These are phyloP conservation scores for Phytophthora citrophthora DNA, from an alignment of 352 stramenopile species.

Conservation along the genomic window DNA sequence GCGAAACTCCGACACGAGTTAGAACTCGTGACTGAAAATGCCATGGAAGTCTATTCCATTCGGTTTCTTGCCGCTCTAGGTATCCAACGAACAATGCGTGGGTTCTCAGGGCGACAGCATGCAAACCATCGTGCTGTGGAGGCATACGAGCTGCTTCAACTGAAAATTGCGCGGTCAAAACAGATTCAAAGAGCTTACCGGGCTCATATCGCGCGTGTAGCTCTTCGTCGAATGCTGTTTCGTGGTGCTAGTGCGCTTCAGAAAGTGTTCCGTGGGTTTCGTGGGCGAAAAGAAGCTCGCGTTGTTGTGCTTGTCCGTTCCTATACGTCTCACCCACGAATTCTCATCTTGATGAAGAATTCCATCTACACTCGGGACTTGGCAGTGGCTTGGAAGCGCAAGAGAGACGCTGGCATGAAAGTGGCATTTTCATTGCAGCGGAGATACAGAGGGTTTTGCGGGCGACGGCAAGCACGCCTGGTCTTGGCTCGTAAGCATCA, in stretches of 20 bases:
- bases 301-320: slow-evolving; percentile 44
- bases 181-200: slow-evolving; percentile 62
- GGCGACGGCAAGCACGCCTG: slow-evolving; percentile 42
- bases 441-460: slow-evolving; percentile 56
- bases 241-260: slow-evolving; percentile 56
- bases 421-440: slow-evolving; percentile 52
- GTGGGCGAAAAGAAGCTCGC: slow-evolving; percentile 42
- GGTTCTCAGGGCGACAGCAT: slow-evolving; percentile 47
- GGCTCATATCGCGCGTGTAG: slow-evolving; percentile 56
- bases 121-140: slow-evolving; percentile 20
- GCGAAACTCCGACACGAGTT: slow-evolving; percentile 16
- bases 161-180: slow-evolving; percentile 35
- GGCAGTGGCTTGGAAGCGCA: slow-evolving; percentile 62
- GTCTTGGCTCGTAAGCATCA: slow-evolving; percentile 38
- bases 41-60: slow-evolving; percentile 12
- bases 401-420: slow-evolving; percentile 50
- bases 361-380: slow-evolving; percentile 68
- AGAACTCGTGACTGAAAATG: slow-evolving; percentile 20
- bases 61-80: slow-evolving; percentile 37
- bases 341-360: slow-evolving; percentile 52
- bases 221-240: slow-evolving; percentile 44
- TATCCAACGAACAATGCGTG: slow-evolving; percentile 46
- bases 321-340: slow-evolving; percentile 48
- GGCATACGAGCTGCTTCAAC: slow-evolving; percentile 25
- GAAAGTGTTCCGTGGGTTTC: slow-evolving; percentile 55